These are phyloP conservation scores for slime mould (Dictyostelium discoideum) DNA, from an alignment of 78 protist species.

Conservation along the genomic window DNA sequence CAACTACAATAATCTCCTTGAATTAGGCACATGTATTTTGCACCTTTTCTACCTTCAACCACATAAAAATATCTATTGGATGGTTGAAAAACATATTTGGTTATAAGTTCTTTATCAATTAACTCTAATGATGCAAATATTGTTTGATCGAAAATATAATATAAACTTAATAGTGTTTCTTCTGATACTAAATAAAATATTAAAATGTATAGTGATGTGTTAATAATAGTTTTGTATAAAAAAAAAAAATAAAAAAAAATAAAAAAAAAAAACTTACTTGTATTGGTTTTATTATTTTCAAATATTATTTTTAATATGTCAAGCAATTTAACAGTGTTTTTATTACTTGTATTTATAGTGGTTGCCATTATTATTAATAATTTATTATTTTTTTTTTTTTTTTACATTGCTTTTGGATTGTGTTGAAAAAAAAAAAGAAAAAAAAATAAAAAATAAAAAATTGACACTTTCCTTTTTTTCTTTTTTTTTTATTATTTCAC, in stretches of 20 bases:
- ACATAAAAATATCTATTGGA: slow-evolving; percentile 52
- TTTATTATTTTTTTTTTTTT: no score
- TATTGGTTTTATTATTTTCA: slow-evolving; percentile 5
- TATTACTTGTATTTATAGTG: not conserved
- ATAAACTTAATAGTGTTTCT: slow-evolving; percentile 50
- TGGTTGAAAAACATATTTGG: slow-evolving; percentile 32
- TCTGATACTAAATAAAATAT: slow-evolving; percentile 2
- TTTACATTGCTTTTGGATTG: not conserved
- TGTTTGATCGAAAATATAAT: slow-evolving; percentile 31
- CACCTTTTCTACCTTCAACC: slow-evolving; percentile 49
- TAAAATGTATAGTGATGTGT: no score
- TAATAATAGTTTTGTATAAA: no score
- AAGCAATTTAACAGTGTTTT: not conserved
- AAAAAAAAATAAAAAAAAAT: not conserved
- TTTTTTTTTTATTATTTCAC: no score
- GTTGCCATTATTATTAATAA: not conserved
- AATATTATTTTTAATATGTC: not conserved
- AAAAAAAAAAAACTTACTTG: not conserved
- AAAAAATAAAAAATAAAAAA: no score
- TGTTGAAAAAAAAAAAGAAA: no score
- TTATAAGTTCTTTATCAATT: slow-evolving; percentile 24
- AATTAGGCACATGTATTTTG: slow-evolving; percentile 49
- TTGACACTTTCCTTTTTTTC: no score
- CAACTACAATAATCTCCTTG: slow-evolving; percentile 76
- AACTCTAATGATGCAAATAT: slow-evolving; percentile 45